These are phyloP conservation scores for Colletotrichum sp. DNA, from an alignment of 2,329 filamentous ascomycete genomes.

Conservation along the genomic window DNA sequence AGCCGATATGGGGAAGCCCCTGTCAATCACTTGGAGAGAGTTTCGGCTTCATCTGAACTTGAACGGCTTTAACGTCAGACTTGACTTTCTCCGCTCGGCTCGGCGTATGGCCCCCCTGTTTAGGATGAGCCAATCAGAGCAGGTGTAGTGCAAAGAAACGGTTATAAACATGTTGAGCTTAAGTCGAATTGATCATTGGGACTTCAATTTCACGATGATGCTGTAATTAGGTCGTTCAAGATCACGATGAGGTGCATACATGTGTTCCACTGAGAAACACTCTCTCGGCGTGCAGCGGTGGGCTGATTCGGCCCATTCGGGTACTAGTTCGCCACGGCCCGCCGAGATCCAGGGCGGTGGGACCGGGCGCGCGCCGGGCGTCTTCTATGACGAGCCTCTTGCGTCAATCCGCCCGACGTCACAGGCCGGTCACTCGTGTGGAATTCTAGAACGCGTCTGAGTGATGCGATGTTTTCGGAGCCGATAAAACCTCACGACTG, in stretches of 20 bases:
- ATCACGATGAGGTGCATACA: neutral
- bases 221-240: neutral
- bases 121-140: neutral
- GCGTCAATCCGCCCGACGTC: conserved; percentile 21
- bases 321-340: neutral
- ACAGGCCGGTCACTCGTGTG: neutral
- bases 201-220: neutral
- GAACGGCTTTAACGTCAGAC: neutral
- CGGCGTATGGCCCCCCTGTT: neutral
- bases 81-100: neutral
- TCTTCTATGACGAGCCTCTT: conserved; percentile 13
- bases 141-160: neutral
- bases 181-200: neutral
- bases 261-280: neutral
- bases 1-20: neutral
- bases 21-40: neutral
- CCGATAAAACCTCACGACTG: neutral
- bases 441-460: neutral
- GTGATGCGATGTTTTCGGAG: neutral
- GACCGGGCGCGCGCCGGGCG: neutral
- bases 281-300: neutral
- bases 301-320: neutral
- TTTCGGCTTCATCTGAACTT: neutral
- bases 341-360: neutral
- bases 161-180: neutral